These are phyloP conservation scores for Massarina eburnea DNA, from an alignment of 2,329 filamentous ascomycete species.

Conservation along the genomic window DNA sequence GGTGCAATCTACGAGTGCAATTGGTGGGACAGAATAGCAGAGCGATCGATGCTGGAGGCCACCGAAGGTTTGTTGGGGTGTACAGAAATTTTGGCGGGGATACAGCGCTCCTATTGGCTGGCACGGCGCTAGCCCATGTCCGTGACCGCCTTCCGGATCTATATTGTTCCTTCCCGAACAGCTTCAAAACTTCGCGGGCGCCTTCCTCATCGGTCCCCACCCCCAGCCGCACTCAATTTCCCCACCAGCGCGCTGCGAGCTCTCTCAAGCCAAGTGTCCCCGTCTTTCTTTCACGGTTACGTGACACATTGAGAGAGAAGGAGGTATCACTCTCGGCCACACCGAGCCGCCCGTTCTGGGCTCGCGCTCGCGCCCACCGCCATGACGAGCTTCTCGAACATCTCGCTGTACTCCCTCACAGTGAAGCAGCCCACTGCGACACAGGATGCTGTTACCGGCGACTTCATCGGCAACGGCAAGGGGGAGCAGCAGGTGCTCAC, in stretches of 20 bases:
- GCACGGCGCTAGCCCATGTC: background rate
- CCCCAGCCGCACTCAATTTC: constrained; percentile 1
- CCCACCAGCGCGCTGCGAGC: constrained; percentile 8
- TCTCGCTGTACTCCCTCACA: constrained; percentile 98
- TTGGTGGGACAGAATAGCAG: background rate
- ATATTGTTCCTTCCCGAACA: constrained; percentile 5
- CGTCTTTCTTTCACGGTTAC: no score
- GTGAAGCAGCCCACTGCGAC: constrained; percentile 89
- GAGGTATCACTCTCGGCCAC: no score
- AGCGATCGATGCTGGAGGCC: background rate
- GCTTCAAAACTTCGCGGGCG: constrained; percentile 8
- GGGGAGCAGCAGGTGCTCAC: constrained; percentile 98
- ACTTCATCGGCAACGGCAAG: constrained; percentile 93
- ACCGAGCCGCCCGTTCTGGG: constrained; percentile 19
- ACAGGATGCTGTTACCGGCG: constrained; percentile 87
- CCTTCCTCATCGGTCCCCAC: background rate
- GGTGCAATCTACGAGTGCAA: constrained; percentile 45
- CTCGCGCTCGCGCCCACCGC: constrained; percentile 42
- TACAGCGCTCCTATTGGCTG: constrained; percentile 4
- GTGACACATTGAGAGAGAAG: no score
- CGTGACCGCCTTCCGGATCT: no score
- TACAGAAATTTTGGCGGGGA: constrained; percentile 11
- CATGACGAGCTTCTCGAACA: constrained; percentile 97
- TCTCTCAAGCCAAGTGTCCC: no score
- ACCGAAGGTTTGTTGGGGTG: background rate